Conservation (phyloP, 208 protist species). For the Trypanosoma mega region DNA sequence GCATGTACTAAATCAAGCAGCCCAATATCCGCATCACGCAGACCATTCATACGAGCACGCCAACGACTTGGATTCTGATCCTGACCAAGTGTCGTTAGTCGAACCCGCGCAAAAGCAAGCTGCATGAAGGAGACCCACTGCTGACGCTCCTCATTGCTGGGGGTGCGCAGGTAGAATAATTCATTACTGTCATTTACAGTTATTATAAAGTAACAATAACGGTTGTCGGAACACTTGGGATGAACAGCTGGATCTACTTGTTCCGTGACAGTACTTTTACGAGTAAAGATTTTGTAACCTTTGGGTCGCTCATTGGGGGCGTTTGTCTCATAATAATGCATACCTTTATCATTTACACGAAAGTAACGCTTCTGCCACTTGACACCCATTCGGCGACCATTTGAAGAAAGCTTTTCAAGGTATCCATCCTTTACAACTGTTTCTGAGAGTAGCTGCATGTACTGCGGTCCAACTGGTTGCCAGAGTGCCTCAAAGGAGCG, state of each 20-base stretch:
- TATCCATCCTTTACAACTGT: slow-evolving; percentile 21
- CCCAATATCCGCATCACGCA: slow-evolving; percentile 13
- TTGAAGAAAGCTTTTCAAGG: slow-evolving; percentile 24
- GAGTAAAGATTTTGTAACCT: slow-evolving; percentile 30
- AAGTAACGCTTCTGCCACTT: slow-evolving; percentile 35
- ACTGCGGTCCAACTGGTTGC: slow-evolving; percentile 22
- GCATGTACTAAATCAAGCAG: slow-evolving; percentile 14
- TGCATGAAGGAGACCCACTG: slow-evolving; percentile 29
- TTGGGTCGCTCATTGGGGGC: slow-evolving; percentile 24
- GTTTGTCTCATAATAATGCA: slow-evolving; percentile 35
- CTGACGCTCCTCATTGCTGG: slow-evolving; percentile 10
- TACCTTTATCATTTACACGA: slow-evolving; percentile 31
- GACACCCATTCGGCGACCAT: slow-evolving; percentile 14
- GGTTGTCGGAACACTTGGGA: slow-evolving; percentile 9
- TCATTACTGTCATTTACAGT: slow-evolving; percentile 27
- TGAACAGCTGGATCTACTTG: slow-evolving; percentile 10
- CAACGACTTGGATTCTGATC: slow-evolving; percentile 32
- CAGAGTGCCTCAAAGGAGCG: slow-evolving; percentile 24
- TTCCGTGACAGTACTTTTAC: slow-evolving; percentile 5
- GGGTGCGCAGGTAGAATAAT: slow-evolving; percentile 25
- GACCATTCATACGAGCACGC: slow-evolving; percentile 22
- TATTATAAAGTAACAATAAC: slow-evolving; percentile 31
- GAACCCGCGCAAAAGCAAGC: slow-evolving; percentile 21
- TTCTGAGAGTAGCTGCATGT: slow-evolving; percentile 19
- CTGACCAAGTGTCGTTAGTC: slow-evolving; percentile 18